These are phyloP conservation scores for Parachaetomium inaequale DNA, from an alignment of 495 filamentous ascomycete species.

Conservation along the genomic window DNA sequence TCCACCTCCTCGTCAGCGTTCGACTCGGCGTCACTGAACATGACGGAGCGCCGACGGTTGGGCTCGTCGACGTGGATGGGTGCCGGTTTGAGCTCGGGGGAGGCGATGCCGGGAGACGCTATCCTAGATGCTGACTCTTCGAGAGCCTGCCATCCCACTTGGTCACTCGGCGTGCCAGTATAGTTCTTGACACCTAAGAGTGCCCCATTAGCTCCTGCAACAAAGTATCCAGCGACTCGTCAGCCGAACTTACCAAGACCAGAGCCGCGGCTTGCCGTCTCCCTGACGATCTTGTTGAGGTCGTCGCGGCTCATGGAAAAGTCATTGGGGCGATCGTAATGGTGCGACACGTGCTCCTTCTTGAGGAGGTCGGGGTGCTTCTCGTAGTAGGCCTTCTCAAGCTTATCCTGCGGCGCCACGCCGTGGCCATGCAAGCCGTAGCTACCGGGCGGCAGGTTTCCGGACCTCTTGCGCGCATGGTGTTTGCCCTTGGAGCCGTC, in stretches of 20 bases:
- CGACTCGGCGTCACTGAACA: conserved; percentile 52
- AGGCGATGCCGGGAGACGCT: conserved; percentile 58
- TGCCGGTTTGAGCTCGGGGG: conserved; percentile 21
- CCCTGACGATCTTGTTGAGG: conserved; percentile 81
- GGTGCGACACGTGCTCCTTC: conserved; percentile 57
- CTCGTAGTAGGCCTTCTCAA: conserved; percentile 83
- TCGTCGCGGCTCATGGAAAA: conserved; percentile 89
- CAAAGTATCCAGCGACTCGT: background rate
- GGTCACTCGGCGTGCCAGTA: conserved; percentile 67
- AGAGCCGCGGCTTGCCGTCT: conserved; percentile 62
- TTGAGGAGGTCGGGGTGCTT: conserved; percentile 79
- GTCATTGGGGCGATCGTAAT: conserved; percentile 64
- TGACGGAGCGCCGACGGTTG: conserved; percentile 58
- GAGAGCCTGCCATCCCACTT: conserved; percentile 75
- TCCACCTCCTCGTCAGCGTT: conserved; percentile 42
- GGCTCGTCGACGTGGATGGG: conserved; percentile 73
- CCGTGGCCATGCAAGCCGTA: conserved; percentile 88
- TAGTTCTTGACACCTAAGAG: conserved; percentile 45
- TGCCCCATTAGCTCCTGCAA: background rate
- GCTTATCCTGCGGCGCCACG: conserved; percentile 61
- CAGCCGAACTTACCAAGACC: conserved; percentile 55
- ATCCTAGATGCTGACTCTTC: conserved; percentile 74
- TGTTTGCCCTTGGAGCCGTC: conserved; percentile 56
- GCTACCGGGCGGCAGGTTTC: conserved; percentile 63
- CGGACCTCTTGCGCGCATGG: conserved; percentile 58